These are phyloP conservation scores for Magnusiomyces fungicola DNA, from an alignment of 1,139 yeast species.

Conservation along the genomic window DNA sequence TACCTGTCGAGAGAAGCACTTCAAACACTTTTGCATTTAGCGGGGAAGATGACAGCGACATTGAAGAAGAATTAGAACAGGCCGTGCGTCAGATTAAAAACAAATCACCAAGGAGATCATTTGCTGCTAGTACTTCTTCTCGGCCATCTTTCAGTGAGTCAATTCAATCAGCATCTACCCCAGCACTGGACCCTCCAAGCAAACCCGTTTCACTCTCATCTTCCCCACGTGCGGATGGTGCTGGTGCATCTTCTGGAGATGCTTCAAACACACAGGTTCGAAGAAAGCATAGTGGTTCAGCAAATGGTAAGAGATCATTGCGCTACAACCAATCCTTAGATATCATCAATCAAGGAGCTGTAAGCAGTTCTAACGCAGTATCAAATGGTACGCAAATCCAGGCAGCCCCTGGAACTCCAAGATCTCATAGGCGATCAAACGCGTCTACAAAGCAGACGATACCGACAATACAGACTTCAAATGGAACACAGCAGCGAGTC, in stretches of 20 bases:
- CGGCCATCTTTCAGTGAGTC: conserved; percentile 13
- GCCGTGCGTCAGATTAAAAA: conserved; percentile 29
- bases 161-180: conserved; percentile 17
- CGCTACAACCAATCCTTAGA: background rate
- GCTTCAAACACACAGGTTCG: background rate
- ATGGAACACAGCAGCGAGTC: background rate
- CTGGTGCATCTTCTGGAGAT: background rate
- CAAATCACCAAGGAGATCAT: conserved; percentile 13
- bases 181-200: conserved; percentile 5
- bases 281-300: background rate
- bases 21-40: conserved; percentile 22
- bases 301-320: background rate
- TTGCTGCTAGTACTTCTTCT: conserved; percentile 3
- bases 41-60: conserved; percentile 34
- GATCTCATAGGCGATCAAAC: background rate
- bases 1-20: no score
- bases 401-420: background rate
- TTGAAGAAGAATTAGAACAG: conserved; percentile 32
- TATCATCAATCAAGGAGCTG: background rate
- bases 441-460: background rate
- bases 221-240: background rate
- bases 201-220: background rate
- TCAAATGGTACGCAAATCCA: no score
- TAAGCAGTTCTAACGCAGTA: background rate
- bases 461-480: background rate